Base-by-base conservation (phyloP, 2,329 filamentous ascomycete species). In the Xylariales sp. region DNA sequence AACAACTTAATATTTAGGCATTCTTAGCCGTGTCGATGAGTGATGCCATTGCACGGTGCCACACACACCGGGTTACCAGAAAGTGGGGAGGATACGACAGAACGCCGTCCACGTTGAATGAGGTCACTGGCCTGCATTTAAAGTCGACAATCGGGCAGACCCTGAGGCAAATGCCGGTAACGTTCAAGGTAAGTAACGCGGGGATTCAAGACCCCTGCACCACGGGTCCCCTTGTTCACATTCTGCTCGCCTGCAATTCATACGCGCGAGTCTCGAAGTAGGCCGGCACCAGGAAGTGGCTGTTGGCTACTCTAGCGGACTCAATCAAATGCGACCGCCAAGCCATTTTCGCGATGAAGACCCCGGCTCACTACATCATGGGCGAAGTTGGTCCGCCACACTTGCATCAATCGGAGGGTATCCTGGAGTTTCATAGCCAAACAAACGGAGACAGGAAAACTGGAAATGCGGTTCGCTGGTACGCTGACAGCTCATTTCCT, bases 301-400 rank as follows among this genome's bases (percentile, higher is more conserved):
- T n/a, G n/a, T n/a, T n/a, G n/a, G n/a, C n/a, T n/a, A n/a, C n/a
- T n/a, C n/a, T n/a, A n/a, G n/a, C n/a, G n/a, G n/a, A n/a, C n/a
- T n/a, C n/a, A n/a, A n/a, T 20, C 21, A 35, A 12, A 12, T 42
- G 31, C 6, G 29, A 18, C 8, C 18, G 39, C 31, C 31, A 35
- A 27, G 31, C 12, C 16, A 24, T 20, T 4, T 16, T 11, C 15
- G 8, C 10, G 31, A 29, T 31, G 10, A 22, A 16, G 14, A 27
- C n/a, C 32, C 32, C 36, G 31, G 24, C 15, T 15, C 39, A 31
- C 31, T 42, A 42, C 39, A 42, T 42, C 39, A 42, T 42, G 31
- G 39, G 21, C n/a, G 22, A 16, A n/a, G 27, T 19, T 35, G 32
- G 14, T 24, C n/a, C 10, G 38, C 9, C 19, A 25, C 7, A 22